Evolutionary conservation across 2,329 filamentous ascomycete species (phyloP).

Genomic region (Exophiala oligosperma): DNA sequence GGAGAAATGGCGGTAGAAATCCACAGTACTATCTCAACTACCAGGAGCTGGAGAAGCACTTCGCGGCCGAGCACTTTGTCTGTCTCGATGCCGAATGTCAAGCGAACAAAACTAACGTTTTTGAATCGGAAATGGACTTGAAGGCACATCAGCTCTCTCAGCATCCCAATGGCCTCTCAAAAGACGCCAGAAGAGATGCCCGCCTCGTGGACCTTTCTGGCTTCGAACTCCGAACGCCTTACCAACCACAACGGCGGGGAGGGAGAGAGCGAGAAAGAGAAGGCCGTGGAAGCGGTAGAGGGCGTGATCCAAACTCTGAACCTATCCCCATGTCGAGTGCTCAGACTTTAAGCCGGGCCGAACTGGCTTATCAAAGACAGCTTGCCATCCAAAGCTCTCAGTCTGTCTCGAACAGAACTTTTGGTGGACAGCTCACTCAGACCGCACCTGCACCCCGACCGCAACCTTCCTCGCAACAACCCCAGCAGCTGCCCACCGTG

Average conservation of each 20-base stretch:
- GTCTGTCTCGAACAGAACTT: slow-evolving; percentile 74
- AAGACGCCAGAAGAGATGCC: slow-evolving; percentile 79
- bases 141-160: slow-evolving; percentile 88
- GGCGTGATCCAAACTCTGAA: slow-evolving; percentile 85
- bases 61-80: slow-evolving; percentile 80
- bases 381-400: slow-evolving; percentile 88
- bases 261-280: slow-evolving; percentile 46
- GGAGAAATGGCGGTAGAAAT: slow-evolving; percentile 60
- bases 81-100: slow-evolving; percentile 84
- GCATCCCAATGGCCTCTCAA: slow-evolving; percentile 77
- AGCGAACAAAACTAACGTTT: slow-evolving; percentile 98
- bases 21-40: slow-evolving; percentile 94
- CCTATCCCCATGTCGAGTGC: slow-evolving; percentile 73
- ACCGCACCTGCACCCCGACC: slow-evolving; percentile 39
- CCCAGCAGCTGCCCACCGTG: slow-evolving; percentile 40
- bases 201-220: slow-evolving; percentile 81
- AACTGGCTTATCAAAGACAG: slow-evolving; percentile 87
- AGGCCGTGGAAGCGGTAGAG: slow-evolving; percentile 61
- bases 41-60: slow-evolving; percentile 80
- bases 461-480: slow-evolving; percentile 33
- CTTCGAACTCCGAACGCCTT: slow-evolving; percentile 77
- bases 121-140: slow-evolving; percentile 89
- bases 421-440: slow-evolving; percentile 74
- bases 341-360: slow-evolving; percentile 78
- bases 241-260: slow-evolving; percentile 62